These are phyloP conservation scores for Calocybe cyanea DNA, from an alignment of 768 basidiomycete genomes.

Conservation along the genomic window DNA sequence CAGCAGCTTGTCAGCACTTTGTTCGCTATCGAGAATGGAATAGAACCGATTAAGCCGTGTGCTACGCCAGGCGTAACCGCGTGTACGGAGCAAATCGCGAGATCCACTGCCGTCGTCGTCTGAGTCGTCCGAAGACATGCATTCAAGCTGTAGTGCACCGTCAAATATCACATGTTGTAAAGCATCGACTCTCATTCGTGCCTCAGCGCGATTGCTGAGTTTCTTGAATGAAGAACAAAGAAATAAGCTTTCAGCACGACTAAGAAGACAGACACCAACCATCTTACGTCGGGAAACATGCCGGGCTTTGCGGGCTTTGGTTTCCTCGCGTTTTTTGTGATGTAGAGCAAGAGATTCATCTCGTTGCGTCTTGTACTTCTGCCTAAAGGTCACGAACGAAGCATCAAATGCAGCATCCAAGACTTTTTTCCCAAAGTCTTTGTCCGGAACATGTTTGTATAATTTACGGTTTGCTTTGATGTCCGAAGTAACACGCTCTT, in stretches of 20 bases:
- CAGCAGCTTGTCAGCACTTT: slow-evolving; percentile 36
- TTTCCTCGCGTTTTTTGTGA: slow-evolving; percentile 51
- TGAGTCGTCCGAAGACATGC: slow-evolving; percentile 82
- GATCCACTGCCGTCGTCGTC: slow-evolving; percentile 41
- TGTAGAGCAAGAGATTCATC: slow-evolving; percentile 42
- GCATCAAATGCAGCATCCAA: slow-evolving; percentile 68
- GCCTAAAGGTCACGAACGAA: slow-evolving; percentile 62
- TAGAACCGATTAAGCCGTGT: slow-evolving; percentile 58
- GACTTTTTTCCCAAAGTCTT: slow-evolving; percentile 60
- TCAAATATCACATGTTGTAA: slow-evolving; percentile 68
- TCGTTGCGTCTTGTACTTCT: slow-evolving; percentile 61
- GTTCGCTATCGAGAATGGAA: slow-evolving; percentile 55
- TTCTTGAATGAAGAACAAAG: slow-evolving; percentile 43
- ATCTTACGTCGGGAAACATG: slow-evolving; percentile 58
- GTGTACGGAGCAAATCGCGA: slow-evolving; percentile 43
- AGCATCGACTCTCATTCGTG: slow-evolving; percentile 45
- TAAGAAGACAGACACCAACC: slow-evolving; percentile 35
- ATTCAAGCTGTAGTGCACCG: slow-evolving; percentile 66
- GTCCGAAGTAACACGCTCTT: slow-evolving; percentile 56
- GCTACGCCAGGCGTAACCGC: slow-evolving; percentile 68
- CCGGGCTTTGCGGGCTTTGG: slow-evolving; percentile 59
- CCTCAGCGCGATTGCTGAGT: slow-evolving; percentile 59
- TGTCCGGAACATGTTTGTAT: slow-evolving; percentile 63
- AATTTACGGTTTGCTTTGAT: slow-evolving; percentile 49
- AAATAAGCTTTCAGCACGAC: slow-evolving; percentile 4